Evolutionary conservation across 1,139 yeast species (phyloP).

Genomic region (Saccharomycopsis phalli): DNA sequence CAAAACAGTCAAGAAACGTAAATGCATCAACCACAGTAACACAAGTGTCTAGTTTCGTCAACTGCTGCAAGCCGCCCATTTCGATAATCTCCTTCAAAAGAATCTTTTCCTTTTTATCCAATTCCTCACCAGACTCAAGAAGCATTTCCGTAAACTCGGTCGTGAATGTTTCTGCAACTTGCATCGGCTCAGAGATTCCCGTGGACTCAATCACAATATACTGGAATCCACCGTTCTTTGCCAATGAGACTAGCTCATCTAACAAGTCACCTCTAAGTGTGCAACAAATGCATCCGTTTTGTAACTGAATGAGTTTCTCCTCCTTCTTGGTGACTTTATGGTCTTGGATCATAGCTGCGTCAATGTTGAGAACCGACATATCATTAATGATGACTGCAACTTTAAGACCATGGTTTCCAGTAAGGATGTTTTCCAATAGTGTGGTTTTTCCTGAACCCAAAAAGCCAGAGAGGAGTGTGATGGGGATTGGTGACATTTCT

Average conservation of each 20-base stretch:
- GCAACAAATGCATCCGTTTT: conserved; percentile 42
- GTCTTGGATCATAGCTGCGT: conserved; percentile 33
- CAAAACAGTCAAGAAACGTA: conserved; percentile 33
- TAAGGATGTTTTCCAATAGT: conserved; percentile 34
- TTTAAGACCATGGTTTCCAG: conserved; percentile 32
- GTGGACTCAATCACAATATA: conserved; percentile 39
- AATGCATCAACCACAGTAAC: conserved; percentile 40
- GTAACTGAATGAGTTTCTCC: conserved; percentile 37
- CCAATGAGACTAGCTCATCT: conserved; percentile 34
- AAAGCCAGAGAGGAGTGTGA: conserved; percentile 37
- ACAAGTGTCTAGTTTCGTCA: conserved; percentile 36
- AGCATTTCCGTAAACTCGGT: conserved; percentile 32
- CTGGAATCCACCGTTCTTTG: conserved; percentile 30
- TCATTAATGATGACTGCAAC: conserved; percentile 40
- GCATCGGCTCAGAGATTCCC: conserved; percentile 42
- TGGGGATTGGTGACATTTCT: conserved; percentile 32
- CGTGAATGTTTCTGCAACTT: conserved; percentile 41
- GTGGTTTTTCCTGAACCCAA: conserved; percentile 41
- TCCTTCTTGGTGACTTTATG: conserved; percentile 35
- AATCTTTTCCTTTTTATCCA: conserved; percentile 13
- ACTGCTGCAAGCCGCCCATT: conserved; percentile 33
- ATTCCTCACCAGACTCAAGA: conserved; percentile 26
- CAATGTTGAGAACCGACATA: conserved; percentile 32
- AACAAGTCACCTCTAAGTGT: conserved; percentile 38
- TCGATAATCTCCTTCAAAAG: conserved; percentile 23